These are phyloP conservation scores for Smallanthus sonchifolius DNA, from an alignment of 129 eudicot genomes.

Conservation along the genomic window DNA sequence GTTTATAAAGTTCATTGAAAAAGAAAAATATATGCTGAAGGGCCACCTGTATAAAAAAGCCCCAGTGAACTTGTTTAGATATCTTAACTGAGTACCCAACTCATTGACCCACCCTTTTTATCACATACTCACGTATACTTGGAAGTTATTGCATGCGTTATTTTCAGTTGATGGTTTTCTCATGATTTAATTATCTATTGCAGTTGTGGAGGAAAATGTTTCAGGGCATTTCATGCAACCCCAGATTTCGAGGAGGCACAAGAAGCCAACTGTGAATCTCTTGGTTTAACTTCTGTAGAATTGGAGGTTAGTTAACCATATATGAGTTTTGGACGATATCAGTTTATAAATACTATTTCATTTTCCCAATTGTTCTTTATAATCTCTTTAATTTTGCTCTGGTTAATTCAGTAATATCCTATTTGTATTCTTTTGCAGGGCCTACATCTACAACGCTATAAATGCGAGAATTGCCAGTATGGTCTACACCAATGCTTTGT, in stretches of 20 bases:
- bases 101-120: not conserved
- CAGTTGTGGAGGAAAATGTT: slow-evolving; percentile 79
- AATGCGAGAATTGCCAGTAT: slow-evolving; percentile 64
- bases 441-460: slow-evolving; percentile 22
- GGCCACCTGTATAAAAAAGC: not conserved
- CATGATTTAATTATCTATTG: slow-evolving; percentile 11
- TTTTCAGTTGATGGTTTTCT: not conserved
- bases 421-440: slow-evolving; percentile 41
- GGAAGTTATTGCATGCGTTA: slow-evolving; percentile 1
- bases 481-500: slow-evolving; percentile 64
- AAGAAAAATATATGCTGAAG: not conserved
- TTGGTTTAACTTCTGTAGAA: slow-evolving; percentile 35
- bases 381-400: not conserved
- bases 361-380: not conserved
- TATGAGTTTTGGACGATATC: slow-evolving; percentile 1
- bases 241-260: slow-evolving; percentile 38
- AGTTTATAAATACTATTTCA: not conserved
- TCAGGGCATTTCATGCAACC: slow-evolving; percentile 76
- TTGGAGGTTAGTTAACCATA: slow-evolving; percentile 38
- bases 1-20: not conserved
- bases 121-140: not conserved
- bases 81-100: not conserved
- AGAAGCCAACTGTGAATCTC: slow-evolving; percentile 49
- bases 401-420: not conserved
- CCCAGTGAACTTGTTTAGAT: not conserved